Conservation (phyloP, 169 alveolate species). For the Miamiensis avidus region DNA sequence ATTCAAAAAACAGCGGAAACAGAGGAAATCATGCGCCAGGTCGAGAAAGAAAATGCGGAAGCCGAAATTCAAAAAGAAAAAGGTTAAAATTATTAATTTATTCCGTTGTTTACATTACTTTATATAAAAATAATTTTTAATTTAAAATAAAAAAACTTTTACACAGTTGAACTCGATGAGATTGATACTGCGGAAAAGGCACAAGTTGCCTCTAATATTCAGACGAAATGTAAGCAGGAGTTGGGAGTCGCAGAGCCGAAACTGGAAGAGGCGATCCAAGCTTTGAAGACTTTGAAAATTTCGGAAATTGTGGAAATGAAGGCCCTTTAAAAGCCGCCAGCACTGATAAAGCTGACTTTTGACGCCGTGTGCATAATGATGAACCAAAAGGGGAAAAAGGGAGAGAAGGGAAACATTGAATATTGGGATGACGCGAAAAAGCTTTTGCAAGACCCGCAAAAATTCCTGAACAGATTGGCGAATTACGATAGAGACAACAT, state of each 20-base stretch:
- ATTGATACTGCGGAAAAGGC: slow-evolving; percentile 42
- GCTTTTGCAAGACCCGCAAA: slow-evolving; percentile 55
- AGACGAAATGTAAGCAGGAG: slow-evolving; percentile 53
- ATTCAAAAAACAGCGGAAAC: slow-evolving; percentile 58
- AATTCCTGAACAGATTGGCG: slow-evolving; percentile 53
- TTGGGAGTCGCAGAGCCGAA: slow-evolving; percentile 62
- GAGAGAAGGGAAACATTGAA: slow-evolving; percentile 43
- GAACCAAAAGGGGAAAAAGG: slow-evolving; percentile 55
- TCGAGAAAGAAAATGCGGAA: slow-evolving; percentile 47
- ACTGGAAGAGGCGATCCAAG: slow-evolving; percentile 52
- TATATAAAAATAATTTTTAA: too few species aligned
- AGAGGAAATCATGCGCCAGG: slow-evolving; percentile 47
- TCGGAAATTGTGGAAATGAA: slow-evolving; percentile 67
- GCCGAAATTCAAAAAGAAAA: slow-evolving; percentile 54
- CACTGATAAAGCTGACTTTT: slow-evolving; percentile 75
- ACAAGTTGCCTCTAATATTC: slow-evolving; percentile 54
- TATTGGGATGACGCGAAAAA: slow-evolving; percentile 74
- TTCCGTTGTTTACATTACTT: too few species aligned
- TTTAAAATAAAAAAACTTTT: too few species aligned
- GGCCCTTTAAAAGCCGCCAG: slow-evolving; percentile 78
- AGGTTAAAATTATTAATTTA: too few species aligned
- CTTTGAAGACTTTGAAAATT: slow-evolving; percentile 49
- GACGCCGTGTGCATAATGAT: slow-evolving; percentile 83
- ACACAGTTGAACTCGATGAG: slow-evolving; percentile 50
- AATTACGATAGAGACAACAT: slow-evolving; percentile 55